Evolutionary conservation across 768 basidiomycete species (phyloP).

Genomic region (Macrolepiota dolichaula): DNA sequence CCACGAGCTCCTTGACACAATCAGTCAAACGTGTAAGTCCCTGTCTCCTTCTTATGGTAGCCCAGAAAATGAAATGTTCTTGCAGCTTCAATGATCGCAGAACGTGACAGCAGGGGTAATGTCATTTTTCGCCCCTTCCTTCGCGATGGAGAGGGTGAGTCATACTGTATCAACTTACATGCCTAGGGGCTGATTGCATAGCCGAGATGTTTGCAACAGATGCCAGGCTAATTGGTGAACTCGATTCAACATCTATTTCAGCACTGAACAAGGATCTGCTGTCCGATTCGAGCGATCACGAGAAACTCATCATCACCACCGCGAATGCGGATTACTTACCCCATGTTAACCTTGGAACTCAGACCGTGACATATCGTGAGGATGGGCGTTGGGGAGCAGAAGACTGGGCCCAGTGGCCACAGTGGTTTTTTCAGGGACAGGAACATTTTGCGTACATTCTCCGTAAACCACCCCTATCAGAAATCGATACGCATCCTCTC

Average conservation of each 20-base stretch:
- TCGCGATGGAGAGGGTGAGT: not conserved
- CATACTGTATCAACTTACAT: not conserved
- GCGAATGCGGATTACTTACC: not conserved
- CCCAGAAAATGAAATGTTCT: too few species aligned
- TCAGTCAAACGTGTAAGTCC: too few species aligned
- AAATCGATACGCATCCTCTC: not conserved
- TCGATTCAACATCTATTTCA: not conserved
- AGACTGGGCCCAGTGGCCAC: not conserved
- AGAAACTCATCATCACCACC: not conserved
- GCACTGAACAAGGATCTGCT: not conserved
- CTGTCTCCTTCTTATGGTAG: too few species aligned
- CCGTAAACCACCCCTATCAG: not conserved
- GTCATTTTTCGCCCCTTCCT: not conserved
- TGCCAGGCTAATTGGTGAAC: not conserved
- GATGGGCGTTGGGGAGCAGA: not conserved
- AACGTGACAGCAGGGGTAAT: not conserved
- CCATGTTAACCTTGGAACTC: not conserved
- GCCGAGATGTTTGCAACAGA: not conserved
- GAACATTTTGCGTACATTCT: constrained; percentile 4
- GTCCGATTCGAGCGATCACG: not conserved
- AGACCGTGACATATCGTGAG: not conserved
- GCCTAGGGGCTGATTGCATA: too few species aligned
- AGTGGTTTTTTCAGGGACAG: not conserved
- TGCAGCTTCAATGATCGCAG: not conserved
- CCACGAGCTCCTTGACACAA: not conserved